Base-by-base conservation (phyloP, 805 yeast species). In the Jamesozyma spencerorum region DNA sequence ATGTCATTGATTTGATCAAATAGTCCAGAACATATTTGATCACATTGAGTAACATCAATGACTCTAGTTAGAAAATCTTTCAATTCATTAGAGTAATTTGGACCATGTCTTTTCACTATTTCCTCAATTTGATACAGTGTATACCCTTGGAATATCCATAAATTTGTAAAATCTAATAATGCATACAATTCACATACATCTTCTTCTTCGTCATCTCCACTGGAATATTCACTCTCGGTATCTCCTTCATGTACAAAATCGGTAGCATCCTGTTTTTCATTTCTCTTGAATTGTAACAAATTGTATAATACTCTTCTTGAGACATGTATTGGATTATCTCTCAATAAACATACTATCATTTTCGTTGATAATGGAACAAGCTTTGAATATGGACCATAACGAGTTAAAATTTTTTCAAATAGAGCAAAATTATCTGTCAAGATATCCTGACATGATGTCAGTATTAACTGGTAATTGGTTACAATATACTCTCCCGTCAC, bases 101-200 rank as follows among this genome's bases (percentile, higher is more conserved):
- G 35, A 18, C 31, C 41, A 20, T 35, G 37, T 3, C 26, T 33
- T 18, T 24, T 17, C n/a, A 30, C 20, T 12, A 49, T 30, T 14
- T 38, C 30, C 11, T 46, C 41, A 24, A 50, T 31, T 29, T 41
- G 46, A 33, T 41, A 54, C 18, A 46, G 44, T 2, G 62, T 53
- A 30, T 45, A 49, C 1, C 52, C 50, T 38, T 59, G 61, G 37
- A 58, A 58, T 7, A 57, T 42, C 63, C 63, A 57, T 18, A 57
- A 31, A 39, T 58, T 60, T 7, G 58, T 47, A 39, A 60, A 60
- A 39, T 59, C 58, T 34, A 58, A 46, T 19, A 39, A 41, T 8
- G 39, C 32, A 36, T 46, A 55, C 18, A 46, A 29, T 3, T 45
- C 50, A 22, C 26, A 22, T 10, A 22, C 26, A 22, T 22, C 26